Evolutionary conservation across 805 yeast species (phyloP), one percentile per base, ranked within the genome.

Genomic region (Alloascoidea africana): DNA sequence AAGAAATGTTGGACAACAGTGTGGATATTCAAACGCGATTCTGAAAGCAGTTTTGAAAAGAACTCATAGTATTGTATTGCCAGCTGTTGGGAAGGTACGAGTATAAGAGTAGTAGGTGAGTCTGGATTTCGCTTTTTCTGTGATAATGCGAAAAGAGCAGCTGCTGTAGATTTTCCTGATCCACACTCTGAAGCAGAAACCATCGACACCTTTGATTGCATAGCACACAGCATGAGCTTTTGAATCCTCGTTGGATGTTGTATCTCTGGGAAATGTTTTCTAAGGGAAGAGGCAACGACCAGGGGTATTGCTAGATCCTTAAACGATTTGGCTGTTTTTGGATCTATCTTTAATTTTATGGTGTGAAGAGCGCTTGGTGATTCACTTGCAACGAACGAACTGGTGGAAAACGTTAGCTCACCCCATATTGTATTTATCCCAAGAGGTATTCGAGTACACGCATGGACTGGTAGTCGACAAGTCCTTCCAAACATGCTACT

Each of bases 121-220:
- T 38, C 32, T 32, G 38, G 39, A 33, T 39, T 19, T 14, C 39
- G 27, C 34, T 37, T 36, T 14, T 36, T 33, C 4, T 18, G 18
- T 2, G 55, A 44, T 16, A 54, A 42, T 15, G 51, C 33, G n/a
- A 47, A 44, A 5, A 60, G 38, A 1, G 44, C 41, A 1, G 49
- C 41, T 3, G 59, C 59, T 13, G 51, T 39, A 1, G 62, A 48
- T 38, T 55, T 58, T 1, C 65, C 65, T 3, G 57, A 35, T 6
- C 57, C 58, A 2, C 60, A 50, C 2, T 46, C 41, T 1, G 58
- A 47, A 13, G 45, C 41, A 14, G 48, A 54, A 3, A 53, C 19
- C 15, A 52, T 46, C 1, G 59, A 53, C 4, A 48, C 34, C 5
- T 49, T 56, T 13, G 58, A 51, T 8, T 38, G 35, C 34, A 53